Percentiles rank a stretch among this genome's conserved stretches.
phyloP scores from a whole-genome alignment of 2,329 filamentous ascomycete species.

The Penicillium sp. region DNA sequence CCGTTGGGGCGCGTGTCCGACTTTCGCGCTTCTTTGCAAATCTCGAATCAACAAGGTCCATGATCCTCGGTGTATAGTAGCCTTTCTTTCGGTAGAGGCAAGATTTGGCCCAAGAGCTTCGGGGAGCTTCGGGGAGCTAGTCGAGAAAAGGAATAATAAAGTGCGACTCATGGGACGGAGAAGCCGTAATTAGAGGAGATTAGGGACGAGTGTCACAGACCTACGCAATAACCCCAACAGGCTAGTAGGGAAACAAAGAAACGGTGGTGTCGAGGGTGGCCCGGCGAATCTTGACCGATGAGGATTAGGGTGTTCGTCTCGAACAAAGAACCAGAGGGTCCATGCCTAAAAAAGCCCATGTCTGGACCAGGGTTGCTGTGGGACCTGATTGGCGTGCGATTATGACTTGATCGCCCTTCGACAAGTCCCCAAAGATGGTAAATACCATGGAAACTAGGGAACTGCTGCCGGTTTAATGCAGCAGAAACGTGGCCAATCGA shows the following conservation, averaged over 20 bases:
- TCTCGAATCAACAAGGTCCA: constrained; percentile 17
- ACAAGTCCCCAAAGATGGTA: not conserved
- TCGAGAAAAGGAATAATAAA: constrained; percentile 4
- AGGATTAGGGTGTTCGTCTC: constrained; percentile 5
- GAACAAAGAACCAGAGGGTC: constrained; percentile 17
- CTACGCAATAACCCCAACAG: not conserved
- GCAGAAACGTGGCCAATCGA: constrained; percentile 4
- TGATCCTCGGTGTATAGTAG: constrained; percentile 5
- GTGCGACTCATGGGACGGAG: constrained; percentile 11
- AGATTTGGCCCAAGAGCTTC: constrained; percentile 14
- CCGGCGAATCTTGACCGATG: constrained; percentile 15
- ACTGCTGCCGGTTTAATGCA: not conserved
- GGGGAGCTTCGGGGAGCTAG: constrained; percentile 17
- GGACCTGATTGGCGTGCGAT: constrained; percentile 8
- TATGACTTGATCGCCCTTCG: not conserved
- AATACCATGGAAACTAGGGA: not conserved
- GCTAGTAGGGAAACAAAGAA: constrained; percentile 16
- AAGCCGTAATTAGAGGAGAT: constrained; percentile 9
- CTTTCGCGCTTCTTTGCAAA: constrained; percentile 22
- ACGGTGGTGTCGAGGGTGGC: constrained; percentile 2
- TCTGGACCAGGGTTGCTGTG: constrained; percentile 8
- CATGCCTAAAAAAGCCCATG: constrained; percentile 5
- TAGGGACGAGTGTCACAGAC: not conserved
- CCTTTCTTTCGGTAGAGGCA: not conserved
- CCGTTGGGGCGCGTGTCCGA: constrained; percentile 26